phyloP scores from a whole-genome alignment of 129 eudicot species.

The Flaveria linearis region DNA sequence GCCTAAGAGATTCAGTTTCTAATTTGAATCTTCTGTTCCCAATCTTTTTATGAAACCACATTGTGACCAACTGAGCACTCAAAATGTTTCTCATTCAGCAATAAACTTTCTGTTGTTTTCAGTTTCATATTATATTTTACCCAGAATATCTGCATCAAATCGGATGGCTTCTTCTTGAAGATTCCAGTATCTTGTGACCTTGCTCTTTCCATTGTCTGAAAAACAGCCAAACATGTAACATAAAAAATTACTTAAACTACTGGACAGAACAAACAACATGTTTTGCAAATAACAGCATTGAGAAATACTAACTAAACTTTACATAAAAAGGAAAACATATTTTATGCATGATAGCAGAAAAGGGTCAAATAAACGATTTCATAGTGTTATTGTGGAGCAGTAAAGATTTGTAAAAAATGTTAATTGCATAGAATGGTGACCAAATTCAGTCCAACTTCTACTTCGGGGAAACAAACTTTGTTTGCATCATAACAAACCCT shows the following conservation, averaged over 20 bases:
- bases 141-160: slow-evolving; percentile 93
- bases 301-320: slow-evolving; percentile 2
- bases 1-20: slow-evolving; percentile 3
- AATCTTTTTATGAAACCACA: slow-evolving; percentile 5
- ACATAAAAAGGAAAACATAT: not conserved
- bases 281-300: slow-evolving; percentile 1
- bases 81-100: not conserved
- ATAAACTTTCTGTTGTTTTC: slow-evolving; percentile 12
- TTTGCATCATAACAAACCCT: not conserved
- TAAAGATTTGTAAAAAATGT: not conserved
- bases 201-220: slow-evolving; percentile 96
- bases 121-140: slow-evolving; percentile 37
- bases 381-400: not conserved
- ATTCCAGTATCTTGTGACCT: slow-evolving; percentile 85
- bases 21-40: not conserved
- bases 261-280: slow-evolving; percentile 21
- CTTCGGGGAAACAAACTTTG: not conserved
- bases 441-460: not conserved
- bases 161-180: slow-evolving; percentile 78
- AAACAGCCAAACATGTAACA: slow-evolving; percentile 31
- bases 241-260: slow-evolving; percentile 3
- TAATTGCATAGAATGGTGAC: not conserved
- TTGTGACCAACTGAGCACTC: slow-evolving; percentile 5
- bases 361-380: not conserved
- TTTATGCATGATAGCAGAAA: slow-evolving; percentile 7